These are phyloP conservation scores for Alternaria conjuncta DNA, from an alignment of 2,329 filamentous ascomycete genomes.

Conservation along the genomic window DNA sequence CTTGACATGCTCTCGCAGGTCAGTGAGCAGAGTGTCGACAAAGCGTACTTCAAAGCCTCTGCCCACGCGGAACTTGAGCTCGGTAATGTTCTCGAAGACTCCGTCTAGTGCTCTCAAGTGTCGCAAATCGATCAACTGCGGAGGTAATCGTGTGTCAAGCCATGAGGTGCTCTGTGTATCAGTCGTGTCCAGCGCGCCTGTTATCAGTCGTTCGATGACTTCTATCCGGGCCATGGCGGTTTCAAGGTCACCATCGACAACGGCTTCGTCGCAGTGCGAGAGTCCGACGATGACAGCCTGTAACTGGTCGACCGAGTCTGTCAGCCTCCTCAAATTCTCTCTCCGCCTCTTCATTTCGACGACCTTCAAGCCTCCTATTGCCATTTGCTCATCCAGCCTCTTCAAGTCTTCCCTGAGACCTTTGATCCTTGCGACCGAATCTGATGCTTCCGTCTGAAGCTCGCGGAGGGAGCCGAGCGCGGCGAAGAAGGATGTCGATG, in stretches of 20 bases:
- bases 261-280: slow-evolving; percentile 76
- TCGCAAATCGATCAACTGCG: slow-evolving; percentile 70
- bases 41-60: slow-evolving; percentile 86
- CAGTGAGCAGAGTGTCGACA: slow-evolving; percentile 75
- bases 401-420: slow-evolving; percentile 78
- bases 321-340: slow-evolving; percentile 83
- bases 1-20: slow-evolving; percentile 81
- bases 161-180: slow-evolving; percentile 39
- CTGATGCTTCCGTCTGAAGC: slow-evolving; percentile 87
- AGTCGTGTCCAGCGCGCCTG: slow-evolving; percentile 66
- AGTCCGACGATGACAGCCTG: slow-evolving; percentile 78
- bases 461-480: slow-evolving; percentile 90
- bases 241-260: slow-evolving; percentile 84
- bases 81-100: slow-evolving; percentile 76
- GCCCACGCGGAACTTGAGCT: slow-evolving; percentile 80
- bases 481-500: slow-evolving; percentile 95
- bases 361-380: slow-evolving; percentile 81
- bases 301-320: slow-evolving; percentile 83
- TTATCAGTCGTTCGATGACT: slow-evolving; percentile 77
- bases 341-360: slow-evolving; percentile 80
- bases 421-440: slow-evolving; percentile 88
- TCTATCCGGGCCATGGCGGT: slow-evolving; percentile 80
- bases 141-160: slow-evolving; percentile 44
- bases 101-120: slow-evolving; percentile 80
- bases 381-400: slow-evolving; percentile 85